Conservation (phyloP, 306 rosid genomes). For the Lotus japonicus region DNA sequence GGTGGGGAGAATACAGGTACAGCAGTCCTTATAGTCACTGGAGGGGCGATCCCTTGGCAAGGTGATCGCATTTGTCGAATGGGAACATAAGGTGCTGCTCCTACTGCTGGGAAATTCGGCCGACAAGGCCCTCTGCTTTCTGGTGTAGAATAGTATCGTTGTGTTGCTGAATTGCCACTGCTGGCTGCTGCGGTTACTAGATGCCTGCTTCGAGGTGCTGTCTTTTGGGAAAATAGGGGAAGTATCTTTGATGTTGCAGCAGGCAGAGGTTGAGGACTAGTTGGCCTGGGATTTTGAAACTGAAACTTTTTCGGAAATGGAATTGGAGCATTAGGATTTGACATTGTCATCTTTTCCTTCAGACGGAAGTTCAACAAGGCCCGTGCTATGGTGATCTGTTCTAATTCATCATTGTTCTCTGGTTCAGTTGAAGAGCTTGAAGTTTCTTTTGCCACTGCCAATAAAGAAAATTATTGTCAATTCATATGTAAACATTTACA, state of each 20-base stretch:
- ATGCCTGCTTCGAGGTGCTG: conserved; percentile 45
- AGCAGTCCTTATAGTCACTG: conserved; percentile 77
- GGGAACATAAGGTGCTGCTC: conserved; percentile 85
- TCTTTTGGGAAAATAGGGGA: conserved; percentile 74
- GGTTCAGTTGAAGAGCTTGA: conserved; percentile 84
- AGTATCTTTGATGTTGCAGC: conserved; percentile 80
- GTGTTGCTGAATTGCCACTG: conserved; percentile 32
- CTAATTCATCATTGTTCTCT: conserved; percentile 81
- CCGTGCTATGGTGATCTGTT: conserved; percentile 91
- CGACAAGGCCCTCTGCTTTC: conserved; percentile 56
- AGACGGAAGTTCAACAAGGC: conserved; percentile 68
- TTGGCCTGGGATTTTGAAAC: conserved; percentile 65
- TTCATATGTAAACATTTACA: neutral
- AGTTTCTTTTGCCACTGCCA: conserved; percentile 86
- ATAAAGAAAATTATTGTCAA: conserved; percentile 22
- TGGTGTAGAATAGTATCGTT: conserved; percentile 5
- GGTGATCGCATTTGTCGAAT: conserved; percentile 69
- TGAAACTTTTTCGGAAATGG: conserved; percentile 71
- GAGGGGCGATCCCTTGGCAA: conserved; percentile 84
- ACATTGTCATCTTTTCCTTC: conserved; percentile 72
- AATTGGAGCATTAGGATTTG: conserved; percentile 61
- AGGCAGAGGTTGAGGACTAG: conserved; percentile 75
- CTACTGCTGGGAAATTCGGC: conserved; percentile 66
- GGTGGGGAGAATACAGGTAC: conserved; percentile 85
- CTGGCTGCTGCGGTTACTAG: conserved; percentile 16